Evolutionary conservation across 495 filamentous ascomycete species (phyloP), one percentile per base, ranked within the genome.

Genomic region (Penicillium alfredii): DNA sequence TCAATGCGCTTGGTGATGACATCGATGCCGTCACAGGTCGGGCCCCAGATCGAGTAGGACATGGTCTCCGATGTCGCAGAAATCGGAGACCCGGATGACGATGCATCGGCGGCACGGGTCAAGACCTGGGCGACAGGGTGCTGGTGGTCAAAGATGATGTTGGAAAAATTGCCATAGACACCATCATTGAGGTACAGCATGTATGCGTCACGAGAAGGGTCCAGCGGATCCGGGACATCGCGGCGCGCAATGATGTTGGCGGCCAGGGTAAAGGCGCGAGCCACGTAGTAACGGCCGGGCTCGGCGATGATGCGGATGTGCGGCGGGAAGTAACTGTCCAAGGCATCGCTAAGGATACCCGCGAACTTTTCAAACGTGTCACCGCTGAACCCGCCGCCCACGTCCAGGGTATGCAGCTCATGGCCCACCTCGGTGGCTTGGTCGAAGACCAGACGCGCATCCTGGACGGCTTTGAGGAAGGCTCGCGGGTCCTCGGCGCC

Each of bases 81-180:
- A 47, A 79, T 74, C 45, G 74, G 66, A 35, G 68, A 68, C 20
- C 52, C 53, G 24, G 68, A 46, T 29, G 58, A 44, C 46, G 71
- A 71, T 15, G 59, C 65, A 16, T 73, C 64, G 15, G 47, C 42
- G 10, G 69, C 73, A 31, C 68, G 72, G 47, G 80, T 79, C 17
- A 99, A 65, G 33, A 97, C 72, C 60, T 81, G 86, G 32, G 90
- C 86, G 27, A 82, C 63, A 0, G 89, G 90, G 51, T 94, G 73
- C 68, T 99, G 93, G 60, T 97, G 93, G 53, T 97, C 93, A 61
- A 95, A 99, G 64, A 99, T 93, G 71, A 96, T 95, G 75, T 84
- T 92, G 42, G 86, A 90, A 63, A 99, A 97, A 63, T 96, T 96
- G 40, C 92, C 90, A 46, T 99, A 99, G 24, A 96, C 78, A 16